A percentile compares a stretch with the other conserved stretches of the same genome.
These are phyloP conservation scores for Exsudoporus frostii DNA, from an alignment of 768 basidiomycete species.

Conservation along the genomic window DNA sequence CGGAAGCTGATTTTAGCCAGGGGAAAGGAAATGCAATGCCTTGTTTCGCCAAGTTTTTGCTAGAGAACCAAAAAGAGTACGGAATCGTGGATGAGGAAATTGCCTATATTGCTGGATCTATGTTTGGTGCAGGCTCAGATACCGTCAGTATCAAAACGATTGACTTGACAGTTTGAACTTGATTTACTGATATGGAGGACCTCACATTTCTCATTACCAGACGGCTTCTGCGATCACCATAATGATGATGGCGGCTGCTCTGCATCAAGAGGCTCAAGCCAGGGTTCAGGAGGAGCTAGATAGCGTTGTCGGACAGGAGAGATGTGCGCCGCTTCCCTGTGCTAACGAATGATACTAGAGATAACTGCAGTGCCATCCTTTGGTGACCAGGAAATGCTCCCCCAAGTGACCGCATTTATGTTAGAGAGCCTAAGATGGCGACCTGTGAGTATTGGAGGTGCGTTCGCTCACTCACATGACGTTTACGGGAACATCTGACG, in stretches of 20 bases:
- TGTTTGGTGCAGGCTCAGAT: slow-evolving; percentile 12
- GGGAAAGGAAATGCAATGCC: slow-evolving; percentile 1
- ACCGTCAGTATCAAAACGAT: background rate
- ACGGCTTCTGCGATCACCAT: slow-evolving; percentile 9
- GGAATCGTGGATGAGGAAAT: background rate
- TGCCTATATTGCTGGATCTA: slow-evolving; percentile 4
- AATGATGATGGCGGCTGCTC: slow-evolving; percentile 6
- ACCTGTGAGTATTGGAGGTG: slow-evolving; percentile 1
- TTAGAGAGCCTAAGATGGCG: slow-evolving; percentile 5
- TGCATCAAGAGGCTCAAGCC: slow-evolving; percentile 4
- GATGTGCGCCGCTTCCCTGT: background rate
- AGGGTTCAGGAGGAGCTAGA: slow-evolving; percentile 7
- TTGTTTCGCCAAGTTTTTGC: slow-evolving; percentile 2
- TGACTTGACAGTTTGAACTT: background rate
- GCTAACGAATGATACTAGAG: background rate
- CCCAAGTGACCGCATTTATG: slow-evolving; percentile 1
- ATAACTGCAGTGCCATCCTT: slow-evolving; percentile 4
- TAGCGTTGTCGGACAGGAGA: slow-evolving; percentile 1
- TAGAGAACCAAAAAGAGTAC: background rate
- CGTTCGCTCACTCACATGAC: background rate
- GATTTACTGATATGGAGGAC: background rate
- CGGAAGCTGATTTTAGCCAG: background rate
- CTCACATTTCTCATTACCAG: background rate
- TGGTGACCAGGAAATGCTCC: background rate
- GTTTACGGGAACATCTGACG: background rate